Evolutionary conservation across 345 rosid species (phyloP).

Genomic region (Rhodamnia rubescens): DNA sequence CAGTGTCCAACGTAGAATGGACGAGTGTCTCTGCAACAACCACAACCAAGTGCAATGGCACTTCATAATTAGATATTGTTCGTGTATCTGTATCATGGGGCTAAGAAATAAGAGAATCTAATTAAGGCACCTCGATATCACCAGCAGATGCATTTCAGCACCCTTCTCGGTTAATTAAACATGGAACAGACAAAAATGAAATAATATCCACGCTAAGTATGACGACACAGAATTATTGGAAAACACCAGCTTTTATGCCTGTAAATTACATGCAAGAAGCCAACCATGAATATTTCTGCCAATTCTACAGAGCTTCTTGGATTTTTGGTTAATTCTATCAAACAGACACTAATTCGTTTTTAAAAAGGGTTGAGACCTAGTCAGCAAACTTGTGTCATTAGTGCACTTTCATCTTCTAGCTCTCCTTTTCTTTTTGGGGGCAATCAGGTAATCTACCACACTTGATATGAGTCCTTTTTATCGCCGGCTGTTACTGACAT

Average conservation of each 20-base stretch:
- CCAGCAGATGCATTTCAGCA: not conserved
- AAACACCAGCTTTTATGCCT: not conserved
- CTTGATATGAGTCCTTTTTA: not conserved
- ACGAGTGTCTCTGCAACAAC: constrained; percentile 74
- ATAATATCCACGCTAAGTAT: not conserved
- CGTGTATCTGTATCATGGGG: too few species aligned
- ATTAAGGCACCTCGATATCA: not conserved
- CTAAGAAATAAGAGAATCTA: not conserved
- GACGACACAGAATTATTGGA: not conserved
- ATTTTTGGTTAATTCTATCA: not conserved
- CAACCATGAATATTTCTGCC: not conserved
- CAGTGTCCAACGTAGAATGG: constrained; percentile 79
- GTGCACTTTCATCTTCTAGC: not conserved
- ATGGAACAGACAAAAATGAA: not conserved
- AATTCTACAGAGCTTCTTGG: not conserved
- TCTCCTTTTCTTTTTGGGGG: not conserved
- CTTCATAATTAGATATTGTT: not conserved
- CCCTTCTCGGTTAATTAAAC: not conserved
- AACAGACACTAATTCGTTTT: not conserved
- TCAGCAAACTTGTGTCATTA: not conserved
- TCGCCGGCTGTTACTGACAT: not conserved
- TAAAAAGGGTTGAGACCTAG: not conserved
- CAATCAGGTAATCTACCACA: not conserved
- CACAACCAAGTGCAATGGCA: not conserved
- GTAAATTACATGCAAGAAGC: not conserved